Base-by-base conservation (phyloP, 352 stramenopile species). In the Globisporangium cederbergense region DNA sequence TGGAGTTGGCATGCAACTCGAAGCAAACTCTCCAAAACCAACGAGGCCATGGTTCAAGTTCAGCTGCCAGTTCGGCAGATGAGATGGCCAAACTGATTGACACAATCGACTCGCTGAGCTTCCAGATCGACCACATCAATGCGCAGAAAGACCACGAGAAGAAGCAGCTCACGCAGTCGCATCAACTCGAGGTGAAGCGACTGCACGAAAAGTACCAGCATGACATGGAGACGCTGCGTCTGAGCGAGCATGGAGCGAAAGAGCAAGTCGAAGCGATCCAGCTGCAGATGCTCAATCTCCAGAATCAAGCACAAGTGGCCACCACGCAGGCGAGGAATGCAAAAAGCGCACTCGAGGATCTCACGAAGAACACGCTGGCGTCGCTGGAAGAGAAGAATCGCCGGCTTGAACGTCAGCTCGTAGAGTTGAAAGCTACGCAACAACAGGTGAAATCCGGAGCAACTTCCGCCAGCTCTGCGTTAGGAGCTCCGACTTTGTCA, bases 361-460 rank as follows among this genome's bases (percentile, higher is more conserved):
- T 90, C 18, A 75, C 63, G 0, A 79, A 78, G 47, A 82, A 70
- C 42, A 80, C 77, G 62, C 34, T 95, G 2, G 62, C 73, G 5
- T 58, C 62, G 1, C 52, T 93, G 0, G 82, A 93, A 67, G 81
- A 90, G 50, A 91, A 86, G 60, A 89, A 87, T 49, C 76, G 76
- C 7, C 77, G 77, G 11, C 50, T 91, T 1, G 79, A 90, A 34
- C 72, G 77, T 2, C 80, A 93, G 59, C 0, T 89, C 4, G 61
- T 70, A 3, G 78, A 83, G 7, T 42, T 83, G 7, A 82, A 76
- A 42, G 38, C 71, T 1, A 10, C 46, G 13, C 49, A 57, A 14
- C 66, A 72, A 58, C 8, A 67, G 64, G 43, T 66, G 5, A 65
- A 67, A 64, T n/a, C 14, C 16, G 18, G 30, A 42, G 34, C 40